phyloP scores from a whole-genome alignment of 768 basidiomycete genomes.

The Cystobasidium onofrii region DNA sequence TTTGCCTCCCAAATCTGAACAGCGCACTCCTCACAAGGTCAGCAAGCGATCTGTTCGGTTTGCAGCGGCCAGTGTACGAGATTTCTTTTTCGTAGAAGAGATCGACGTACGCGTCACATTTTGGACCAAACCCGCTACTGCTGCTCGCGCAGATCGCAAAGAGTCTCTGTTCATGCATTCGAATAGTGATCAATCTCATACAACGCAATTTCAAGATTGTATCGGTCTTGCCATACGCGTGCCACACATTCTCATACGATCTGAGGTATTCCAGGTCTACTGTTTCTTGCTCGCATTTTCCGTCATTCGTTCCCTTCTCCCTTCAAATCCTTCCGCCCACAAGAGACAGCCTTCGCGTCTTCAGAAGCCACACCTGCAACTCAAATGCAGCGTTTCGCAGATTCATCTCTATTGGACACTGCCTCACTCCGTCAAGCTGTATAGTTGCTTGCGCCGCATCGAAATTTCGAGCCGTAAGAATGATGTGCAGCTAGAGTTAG shows the following conservation, averaged over 20 bases:
- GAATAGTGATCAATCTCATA: not conserved
- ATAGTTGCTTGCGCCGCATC: conserved; percentile 38
- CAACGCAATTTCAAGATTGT: conserved; percentile 19
- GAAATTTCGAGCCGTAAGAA: conserved; percentile 31
- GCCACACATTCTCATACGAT: conserved; percentile 36
- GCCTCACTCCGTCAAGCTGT: conserved; percentile 46
- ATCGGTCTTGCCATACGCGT: conserved; percentile 30
- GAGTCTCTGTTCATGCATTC: conserved; percentile 19
- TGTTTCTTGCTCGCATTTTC: conserved; percentile 45
- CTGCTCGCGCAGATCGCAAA: not conserved
- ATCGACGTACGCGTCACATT: conserved; percentile 36
- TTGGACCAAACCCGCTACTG: conserved; percentile 20
- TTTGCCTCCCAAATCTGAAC: not conserved
- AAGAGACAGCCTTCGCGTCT: not conserved
- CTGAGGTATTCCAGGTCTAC: conserved; percentile 60
- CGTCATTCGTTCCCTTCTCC: conserved; percentile 29
- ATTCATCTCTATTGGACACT: conserved; percentile 43
- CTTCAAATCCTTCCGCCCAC: not conserved
- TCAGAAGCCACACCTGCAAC: not conserved
- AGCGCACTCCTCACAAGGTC: not conserved
- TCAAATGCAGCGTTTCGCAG: conserved; percentile 38
- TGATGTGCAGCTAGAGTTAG: conserved; percentile 48
- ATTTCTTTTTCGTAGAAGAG: conserved; percentile 9
- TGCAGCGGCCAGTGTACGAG: not conserved
- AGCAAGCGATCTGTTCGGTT: not conserved